Conservation (phyloP, 305 asterid species). For the Plantago coronopus region DNA sequence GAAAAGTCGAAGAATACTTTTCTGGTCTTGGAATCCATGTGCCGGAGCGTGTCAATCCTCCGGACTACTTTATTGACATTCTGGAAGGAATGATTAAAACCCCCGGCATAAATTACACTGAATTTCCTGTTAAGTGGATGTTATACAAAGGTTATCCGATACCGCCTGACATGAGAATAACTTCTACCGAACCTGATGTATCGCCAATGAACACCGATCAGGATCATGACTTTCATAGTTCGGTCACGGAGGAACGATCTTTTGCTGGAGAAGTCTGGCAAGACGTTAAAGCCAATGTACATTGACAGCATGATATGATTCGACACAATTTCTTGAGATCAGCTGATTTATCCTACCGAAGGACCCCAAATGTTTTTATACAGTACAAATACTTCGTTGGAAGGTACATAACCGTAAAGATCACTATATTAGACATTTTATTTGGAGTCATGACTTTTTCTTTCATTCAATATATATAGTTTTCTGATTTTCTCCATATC, state of each 20-base stretch:
- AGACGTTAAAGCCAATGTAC: slow-evolving; percentile 74
- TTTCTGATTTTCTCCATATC: slow-evolving; percentile 22
- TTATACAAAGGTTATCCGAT: slow-evolving; percentile 73
- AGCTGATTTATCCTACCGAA: slow-evolving; percentile 71
- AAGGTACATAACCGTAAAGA: slow-evolving; percentile 40
- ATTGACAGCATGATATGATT: slow-evolving; percentile 58
- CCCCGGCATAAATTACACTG: slow-evolving; percentile 52
- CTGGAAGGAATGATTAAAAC: slow-evolving; percentile 85
- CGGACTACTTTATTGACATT: slow-evolving; percentile 85
- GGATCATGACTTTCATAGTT: slow-evolving; percentile 32
- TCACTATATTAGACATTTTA: background rate
- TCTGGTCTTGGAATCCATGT: slow-evolving; percentile 65
- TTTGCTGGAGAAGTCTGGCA: slow-evolving; percentile 93
- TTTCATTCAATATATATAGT: background rate
- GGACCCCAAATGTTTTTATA: slow-evolving; percentile 59
- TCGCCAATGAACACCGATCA: slow-evolving; percentile 28
- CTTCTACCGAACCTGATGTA: slow-evolving; percentile 32
- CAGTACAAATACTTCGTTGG: slow-evolving; percentile 85
- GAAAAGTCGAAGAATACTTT: slow-evolving; percentile 81
- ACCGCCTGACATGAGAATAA: slow-evolving; percentile 68
- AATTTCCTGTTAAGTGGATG: slow-evolving; percentile 95
- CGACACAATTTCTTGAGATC: slow-evolving; percentile 73
- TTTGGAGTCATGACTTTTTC: slow-evolving; percentile 1
- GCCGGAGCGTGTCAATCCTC: slow-evolving; percentile 93
- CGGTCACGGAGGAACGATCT: slow-evolving; percentile 54